Evolutionary conservation across 805 yeast species (phyloP), one percentile per base, ranked within the genome.

Genomic region (Kodamaea jinghongensis): DNA sequence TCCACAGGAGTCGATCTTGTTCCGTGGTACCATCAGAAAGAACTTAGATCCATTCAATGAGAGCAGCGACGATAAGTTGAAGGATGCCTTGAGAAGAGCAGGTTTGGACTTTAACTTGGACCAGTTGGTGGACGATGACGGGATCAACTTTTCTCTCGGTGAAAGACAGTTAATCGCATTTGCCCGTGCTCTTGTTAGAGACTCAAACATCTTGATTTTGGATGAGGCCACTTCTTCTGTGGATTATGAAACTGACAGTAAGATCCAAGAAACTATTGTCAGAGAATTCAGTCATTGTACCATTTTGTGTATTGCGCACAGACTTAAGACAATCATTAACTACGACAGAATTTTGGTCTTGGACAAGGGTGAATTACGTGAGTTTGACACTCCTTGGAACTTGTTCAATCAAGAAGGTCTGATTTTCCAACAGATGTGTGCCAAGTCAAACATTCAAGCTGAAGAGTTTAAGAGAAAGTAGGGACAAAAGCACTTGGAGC

Each of bases 181-280:
- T 46, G 90, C 95, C 2, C 73, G 96, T 50, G 93, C 96, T 0
- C 67, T 89, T 53, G 81, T 88, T 34, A 73, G 88, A 28, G 76
- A 83, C 17, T 75, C 93, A 2, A 81, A 79, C 58, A 80, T 88
- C 40, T 68, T 88, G 43, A 86, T 89, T 42, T 63, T 88, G 41
- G 96, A 88, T 60, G 96, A 89, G 63, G 96, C 87, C 17, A 81
- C 88, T 0, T 77, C 84, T 1, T 75, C 81, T 34, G 87, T 89
- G 45, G 96, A 88, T 63, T 88, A 85, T 54, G 89, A 84, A 53
- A 87, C 96, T 0, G 96, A 88, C 60, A 71, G 82, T 3, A 76
- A 75, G 55, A 84, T 88, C 46, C 96, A 88, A 58, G 49, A 67
- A n/a, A 84, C 95, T 3, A 85, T 84, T 42, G 70, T 77, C 11